Evolutionary conservation across 805 yeast species (phyloP).

Genomic region (Suhomyces vadensis): DNA sequence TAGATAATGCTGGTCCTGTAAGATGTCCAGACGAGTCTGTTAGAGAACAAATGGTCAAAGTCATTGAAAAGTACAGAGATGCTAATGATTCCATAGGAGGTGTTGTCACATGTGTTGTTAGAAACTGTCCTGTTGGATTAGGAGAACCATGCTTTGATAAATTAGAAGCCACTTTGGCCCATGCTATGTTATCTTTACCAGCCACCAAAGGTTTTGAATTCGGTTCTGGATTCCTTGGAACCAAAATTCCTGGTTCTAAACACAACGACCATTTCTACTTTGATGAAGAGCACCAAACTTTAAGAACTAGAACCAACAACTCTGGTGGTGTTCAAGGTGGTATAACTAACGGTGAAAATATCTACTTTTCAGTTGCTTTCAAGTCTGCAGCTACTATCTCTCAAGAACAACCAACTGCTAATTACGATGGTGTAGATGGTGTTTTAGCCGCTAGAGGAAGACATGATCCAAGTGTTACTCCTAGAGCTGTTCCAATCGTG

Average conservation of each 20-base stretch:
- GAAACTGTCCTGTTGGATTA: constrained; percentile 92
- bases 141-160: constrained; percentile 99
- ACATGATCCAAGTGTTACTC: constrained; percentile 98
- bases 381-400: constrained; percentile 98
- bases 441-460: constrained; percentile 94
- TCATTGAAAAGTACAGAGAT: constrained; percentile 84
- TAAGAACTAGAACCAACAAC: constrained; percentile 86
- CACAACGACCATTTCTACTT: constrained; percentile 86
- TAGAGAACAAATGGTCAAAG: constrained; percentile 78
- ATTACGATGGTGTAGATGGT: constrained; percentile 88
- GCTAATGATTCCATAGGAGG: constrained; percentile 94
- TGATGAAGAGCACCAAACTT: constrained; percentile 57
- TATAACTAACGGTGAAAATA: constrained; percentile 92
- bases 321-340: constrained; percentile 99
- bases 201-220: constrained; percentile 98
- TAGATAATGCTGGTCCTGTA: constrained; percentile 85
- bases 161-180: constrained; percentile 92
- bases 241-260: constrained; percentile 84
- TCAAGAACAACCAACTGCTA: constrained; percentile 85
- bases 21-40: constrained; percentile 84
- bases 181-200: constrained; percentile 96
- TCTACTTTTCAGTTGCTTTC: constrained; percentile 93
- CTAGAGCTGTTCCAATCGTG: constrained; percentile 97
- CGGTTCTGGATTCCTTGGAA: constrained; percentile 94
- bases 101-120: constrained; percentile 93